phyloP scores from a whole-genome alignment of 495 filamentous ascomycete genomes.

The Articulospora tetracladia region DNA sequence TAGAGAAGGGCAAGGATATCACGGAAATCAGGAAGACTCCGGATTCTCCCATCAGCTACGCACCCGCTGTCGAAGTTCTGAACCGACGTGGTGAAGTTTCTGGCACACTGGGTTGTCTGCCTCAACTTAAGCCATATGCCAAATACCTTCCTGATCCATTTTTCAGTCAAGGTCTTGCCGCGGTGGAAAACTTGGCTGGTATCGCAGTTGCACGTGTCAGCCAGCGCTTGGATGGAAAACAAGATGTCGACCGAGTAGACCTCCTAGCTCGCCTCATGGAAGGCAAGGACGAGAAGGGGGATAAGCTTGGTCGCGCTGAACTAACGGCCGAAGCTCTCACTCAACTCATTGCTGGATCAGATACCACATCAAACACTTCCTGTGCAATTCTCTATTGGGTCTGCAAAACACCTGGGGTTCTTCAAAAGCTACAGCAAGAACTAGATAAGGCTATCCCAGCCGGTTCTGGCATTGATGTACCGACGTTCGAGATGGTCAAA shows the following conservation, averaged over 20 bases:
- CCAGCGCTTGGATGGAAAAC: constrained; percentile 63
- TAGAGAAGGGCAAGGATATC: constrained; percentile 55
- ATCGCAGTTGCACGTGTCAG: constrained; percentile 81
- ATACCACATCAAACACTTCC: constrained; percentile 86
- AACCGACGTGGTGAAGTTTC: constrained; percentile 68
- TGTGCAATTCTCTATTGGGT: constrained; percentile 83
- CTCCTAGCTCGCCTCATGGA: constrained; percentile 83
- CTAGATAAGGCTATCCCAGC: constrained; percentile 65
- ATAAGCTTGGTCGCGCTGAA: constrained; percentile 69
- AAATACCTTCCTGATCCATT: constrained; percentile 65
- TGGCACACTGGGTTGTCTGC: constrained; percentile 58
- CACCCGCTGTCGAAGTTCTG: constrained; percentile 66
- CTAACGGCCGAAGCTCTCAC: constrained; percentile 86
- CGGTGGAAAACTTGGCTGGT: constrained; percentile 64
- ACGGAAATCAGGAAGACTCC: constrained; percentile 51
- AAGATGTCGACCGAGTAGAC: constrained; percentile 62
- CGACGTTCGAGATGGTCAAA: constrained; percentile 65
- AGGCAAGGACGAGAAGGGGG: constrained; percentile 75
- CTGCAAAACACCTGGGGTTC: constrained; percentile 64
- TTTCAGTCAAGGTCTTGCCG: constrained; percentile 57
- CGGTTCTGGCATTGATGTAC: constrained; percentile 53
- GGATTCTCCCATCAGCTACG: constrained; percentile 48
- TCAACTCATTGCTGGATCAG: constrained; percentile 85
- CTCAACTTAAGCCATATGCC: constrained; percentile 58
- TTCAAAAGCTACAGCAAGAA: constrained; percentile 65